Evolutionary conservation across 331 rosid species (phyloP).

Genomic region (Telfairia occidentalis): DNA sequence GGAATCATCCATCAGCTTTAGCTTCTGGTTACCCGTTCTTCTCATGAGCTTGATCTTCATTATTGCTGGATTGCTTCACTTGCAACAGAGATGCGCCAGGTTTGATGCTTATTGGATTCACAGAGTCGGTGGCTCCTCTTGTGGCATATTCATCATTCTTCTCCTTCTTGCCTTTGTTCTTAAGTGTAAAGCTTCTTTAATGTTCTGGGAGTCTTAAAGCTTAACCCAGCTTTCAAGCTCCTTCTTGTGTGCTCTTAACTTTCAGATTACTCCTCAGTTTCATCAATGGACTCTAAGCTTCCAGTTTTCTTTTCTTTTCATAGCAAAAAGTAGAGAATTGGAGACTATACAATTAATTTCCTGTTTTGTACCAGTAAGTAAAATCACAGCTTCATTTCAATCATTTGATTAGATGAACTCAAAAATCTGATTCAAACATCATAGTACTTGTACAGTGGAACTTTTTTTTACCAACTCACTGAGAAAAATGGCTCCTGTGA

Average conservation of each 20-base stretch:
- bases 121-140: constrained; percentile 77
- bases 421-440: background rate
- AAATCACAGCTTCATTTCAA: background rate
- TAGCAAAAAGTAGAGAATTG: background rate
- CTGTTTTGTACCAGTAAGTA: background rate
- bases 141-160: constrained; percentile 50
- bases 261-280: background rate
- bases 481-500: background rate
- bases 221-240: background rate
- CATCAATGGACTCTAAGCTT: background rate
- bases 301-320: background rate
- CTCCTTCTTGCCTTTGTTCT: constrained; percentile 61
- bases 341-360: background rate
- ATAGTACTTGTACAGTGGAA: background rate
- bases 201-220: constrained; percentile 21
- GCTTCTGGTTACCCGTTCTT: constrained; percentile 48
- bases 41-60: constrained; percentile 47
- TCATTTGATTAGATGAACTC: background rate
- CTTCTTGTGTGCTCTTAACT: background rate
- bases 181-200: constrained; percentile 52
- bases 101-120: constrained; percentile 82
- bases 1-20: constrained; percentile 22
- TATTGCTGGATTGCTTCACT: constrained; percentile 33
- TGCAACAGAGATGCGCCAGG: constrained; percentile 39
- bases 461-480: background rate